Conservation (phyloP, 2,329 filamentous ascomycete species). For the Hymenoscyphus infarciens region DNA sequence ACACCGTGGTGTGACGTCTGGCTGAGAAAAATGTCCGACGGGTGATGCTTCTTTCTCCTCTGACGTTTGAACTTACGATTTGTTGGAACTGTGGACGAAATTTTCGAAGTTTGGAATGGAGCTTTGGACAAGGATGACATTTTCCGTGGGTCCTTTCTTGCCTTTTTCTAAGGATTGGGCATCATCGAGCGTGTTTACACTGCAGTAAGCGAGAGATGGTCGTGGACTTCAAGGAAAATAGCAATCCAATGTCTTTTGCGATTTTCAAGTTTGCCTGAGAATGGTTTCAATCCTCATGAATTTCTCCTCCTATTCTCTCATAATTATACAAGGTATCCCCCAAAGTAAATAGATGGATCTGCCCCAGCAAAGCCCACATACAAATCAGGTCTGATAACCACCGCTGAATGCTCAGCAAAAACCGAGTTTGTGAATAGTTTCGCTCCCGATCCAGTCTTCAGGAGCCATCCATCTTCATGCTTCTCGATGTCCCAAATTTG, state of each 20-base stretch:
- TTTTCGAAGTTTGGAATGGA: too few species aligned
- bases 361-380: slow-evolving; percentile 15
- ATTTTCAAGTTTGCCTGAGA: neutral
- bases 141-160: too few species aligned
- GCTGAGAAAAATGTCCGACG: too few species aligned
- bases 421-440: neutral
- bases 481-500: slow-evolving; percentile 7
- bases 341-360: neutral
- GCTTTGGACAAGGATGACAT: too few species aligned
- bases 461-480: neutral
- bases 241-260: neutral
- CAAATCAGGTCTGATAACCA: slow-evolving; percentile 17
- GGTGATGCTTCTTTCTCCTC: too few species aligned
- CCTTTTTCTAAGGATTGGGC: too few species aligned
- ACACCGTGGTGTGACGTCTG: too few species aligned
- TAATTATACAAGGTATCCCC: slow-evolving; percentile 5
- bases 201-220: too few species aligned
- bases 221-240: too few species aligned
- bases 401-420: neutral
- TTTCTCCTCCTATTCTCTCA: neutral
- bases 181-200: too few species aligned
- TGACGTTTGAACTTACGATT: too few species aligned
- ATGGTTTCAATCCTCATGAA: neutral
- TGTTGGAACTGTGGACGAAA: too few species aligned
- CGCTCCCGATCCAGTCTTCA: neutral